phyloP scores from a whole-genome alignment of 371 early-diverging fungal species.

The Mucor irregularis region DNA sequence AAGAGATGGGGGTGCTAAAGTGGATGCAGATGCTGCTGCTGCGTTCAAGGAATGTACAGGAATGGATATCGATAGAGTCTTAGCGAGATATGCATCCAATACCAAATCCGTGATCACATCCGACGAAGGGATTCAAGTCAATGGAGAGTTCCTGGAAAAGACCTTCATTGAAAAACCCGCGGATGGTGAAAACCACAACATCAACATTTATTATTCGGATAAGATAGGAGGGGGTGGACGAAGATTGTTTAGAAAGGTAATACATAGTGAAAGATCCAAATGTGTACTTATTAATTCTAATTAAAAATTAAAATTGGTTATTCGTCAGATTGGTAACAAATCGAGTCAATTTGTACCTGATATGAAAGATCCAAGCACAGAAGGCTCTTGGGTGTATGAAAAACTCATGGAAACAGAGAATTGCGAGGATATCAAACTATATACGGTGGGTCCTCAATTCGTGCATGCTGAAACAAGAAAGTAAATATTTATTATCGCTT shows the following conservation, averaged over 20 bases:
- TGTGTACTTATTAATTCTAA: background rate
- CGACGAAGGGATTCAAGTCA: conserved; percentile 75
- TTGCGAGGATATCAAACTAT: conserved; percentile 97
- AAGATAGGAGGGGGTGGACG: conserved; percentile 91
- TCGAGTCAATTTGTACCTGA: conserved; percentile 90
- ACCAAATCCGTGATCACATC: conserved; percentile 20
- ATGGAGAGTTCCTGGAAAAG: conserved; percentile 71
- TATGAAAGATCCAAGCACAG: conserved; percentile 62
- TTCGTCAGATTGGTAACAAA: conserved; percentile 87
- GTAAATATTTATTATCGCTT: conserved; percentile 35
- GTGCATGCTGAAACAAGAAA: conserved; percentile 98
- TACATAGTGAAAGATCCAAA: background rate
- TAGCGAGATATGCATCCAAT: conserved; percentile 32
- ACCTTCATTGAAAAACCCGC: conserved; percentile 99
- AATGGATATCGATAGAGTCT: conserved; percentile 50
- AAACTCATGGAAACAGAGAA: conserved; percentile 93
- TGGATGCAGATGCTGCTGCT: conserved; percentile 44
- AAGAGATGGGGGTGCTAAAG: conserved; percentile 71
- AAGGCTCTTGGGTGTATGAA: conserved; percentile 95
- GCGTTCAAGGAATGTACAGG: conserved; percentile 50
- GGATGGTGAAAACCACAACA: conserved; percentile 96
- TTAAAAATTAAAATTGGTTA: background rate
- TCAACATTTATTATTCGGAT: conserved; percentile 91
- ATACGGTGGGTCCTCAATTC: conserved; percentile 89
- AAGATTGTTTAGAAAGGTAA: conserved; percentile 92